A percentile compares a stretch with the other conserved stretches of the same genome.
These are phyloP conservation scores for Xylaria polymorpha DNA, from an alignment of 2,329 filamentous ascomycete species.

Conservation along the genomic window DNA sequence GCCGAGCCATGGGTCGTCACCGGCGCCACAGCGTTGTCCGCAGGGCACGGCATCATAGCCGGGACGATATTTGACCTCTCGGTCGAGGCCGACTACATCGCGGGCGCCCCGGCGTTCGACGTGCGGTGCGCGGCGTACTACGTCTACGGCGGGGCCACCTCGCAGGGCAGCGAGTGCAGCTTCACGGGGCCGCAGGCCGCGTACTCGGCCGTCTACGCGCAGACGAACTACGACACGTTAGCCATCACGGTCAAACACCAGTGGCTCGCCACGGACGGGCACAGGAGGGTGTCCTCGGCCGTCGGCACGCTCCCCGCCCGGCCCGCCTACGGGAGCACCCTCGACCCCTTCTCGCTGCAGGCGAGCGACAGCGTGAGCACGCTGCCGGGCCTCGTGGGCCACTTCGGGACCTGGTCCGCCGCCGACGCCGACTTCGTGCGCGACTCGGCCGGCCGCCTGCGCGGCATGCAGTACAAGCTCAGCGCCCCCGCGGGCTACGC, in stretches of 20 bases:
- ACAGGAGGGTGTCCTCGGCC: background rate
- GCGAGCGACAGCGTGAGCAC: background rate
- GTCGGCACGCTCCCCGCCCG: background rate
- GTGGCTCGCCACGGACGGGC: background rate
- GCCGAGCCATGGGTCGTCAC: constrained; percentile 1
- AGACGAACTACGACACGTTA: background rate
- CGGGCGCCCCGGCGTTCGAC: constrained; percentile 7
- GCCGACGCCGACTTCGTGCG: background rate
- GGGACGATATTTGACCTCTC: background rate
- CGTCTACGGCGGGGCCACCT: background rate
- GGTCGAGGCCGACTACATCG: constrained; percentile 6
- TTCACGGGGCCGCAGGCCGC: background rate
- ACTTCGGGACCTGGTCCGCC: constrained; percentile 12
- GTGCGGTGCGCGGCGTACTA: constrained; percentile 10
- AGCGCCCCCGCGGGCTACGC: constrained; percentile 16
- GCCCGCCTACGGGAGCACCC: background rate
- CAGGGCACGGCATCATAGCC: background rate
- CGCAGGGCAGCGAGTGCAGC: constrained; percentile 3
- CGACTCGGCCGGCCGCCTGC: background rate
- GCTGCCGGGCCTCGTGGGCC: constrained; percentile 1
- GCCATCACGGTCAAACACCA: constrained; percentile 18
- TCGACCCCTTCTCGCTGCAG: background rate
- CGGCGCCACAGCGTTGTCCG: background rate
- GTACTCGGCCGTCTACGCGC: background rate
- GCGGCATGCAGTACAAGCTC: constrained; percentile 17